A percentile compares a stretch with the other conserved stretches of the same genome.
Evolutionary conservation across 768 basidiomycete genomes (phyloP).

Genomic region (Rhodotorula graminis): DNA sequence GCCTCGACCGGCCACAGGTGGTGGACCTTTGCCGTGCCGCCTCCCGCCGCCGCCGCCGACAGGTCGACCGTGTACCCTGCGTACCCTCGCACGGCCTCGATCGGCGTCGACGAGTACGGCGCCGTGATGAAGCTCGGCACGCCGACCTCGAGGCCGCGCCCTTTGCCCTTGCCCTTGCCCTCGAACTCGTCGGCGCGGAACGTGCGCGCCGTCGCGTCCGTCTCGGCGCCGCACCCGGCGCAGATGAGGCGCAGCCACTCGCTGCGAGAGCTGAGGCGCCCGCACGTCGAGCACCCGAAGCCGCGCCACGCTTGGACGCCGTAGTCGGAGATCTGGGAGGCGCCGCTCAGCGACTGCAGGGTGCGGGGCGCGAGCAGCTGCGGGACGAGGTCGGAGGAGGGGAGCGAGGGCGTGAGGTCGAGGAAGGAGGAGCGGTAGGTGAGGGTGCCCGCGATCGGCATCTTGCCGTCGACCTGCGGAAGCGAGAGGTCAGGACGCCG

Average conservation of each 20-base stretch:
- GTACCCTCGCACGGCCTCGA: neutral
- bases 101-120: neutral
- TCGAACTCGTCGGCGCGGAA: neutral
- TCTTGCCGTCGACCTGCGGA: conserved; percentile 11
- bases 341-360: conserved; percentile 10
- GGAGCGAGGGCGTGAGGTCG: neutral
- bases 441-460: neutral
- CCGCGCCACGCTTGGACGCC: conserved; percentile 11
- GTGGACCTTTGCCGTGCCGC: conserved; percentile 6
- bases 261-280: conserved; percentile 13
- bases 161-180: neutral
- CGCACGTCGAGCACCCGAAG: conserved; percentile 23
- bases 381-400: conserved; percentile 6
- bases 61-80: conserved; percentile 6
- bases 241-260: conserved; percentile 18
- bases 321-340: conserved; percentile 8
- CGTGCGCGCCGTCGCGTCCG: neutral
- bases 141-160: too few species aligned
- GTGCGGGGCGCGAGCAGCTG: conserved; percentile 6
- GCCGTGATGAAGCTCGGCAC: neutral
- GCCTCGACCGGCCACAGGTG: conserved; percentile 16
- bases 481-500: neutral
- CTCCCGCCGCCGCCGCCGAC: neutral
- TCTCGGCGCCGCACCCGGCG: conserved; percentile 14
- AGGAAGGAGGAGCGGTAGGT: conserved; percentile 14